phyloP scores from a whole-genome alignment of 768 basidiomycete species.

The Tylopilus felleus region DNA sequence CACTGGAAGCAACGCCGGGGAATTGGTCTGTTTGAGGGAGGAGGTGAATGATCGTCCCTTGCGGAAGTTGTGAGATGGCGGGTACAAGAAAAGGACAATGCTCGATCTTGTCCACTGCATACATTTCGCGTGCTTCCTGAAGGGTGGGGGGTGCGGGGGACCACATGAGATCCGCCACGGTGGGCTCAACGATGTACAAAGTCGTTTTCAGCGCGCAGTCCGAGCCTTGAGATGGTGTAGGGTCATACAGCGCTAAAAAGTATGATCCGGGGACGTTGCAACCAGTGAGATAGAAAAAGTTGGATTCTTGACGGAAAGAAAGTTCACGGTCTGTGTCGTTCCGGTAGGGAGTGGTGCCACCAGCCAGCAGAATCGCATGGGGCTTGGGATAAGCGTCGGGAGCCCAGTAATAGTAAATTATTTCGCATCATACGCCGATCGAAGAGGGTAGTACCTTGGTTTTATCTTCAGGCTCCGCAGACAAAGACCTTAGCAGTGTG shows the following conservation, averaged over 20 bases:
- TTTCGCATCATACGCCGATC: background rate
- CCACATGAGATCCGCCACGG: conserved; percentile 82
- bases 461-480: conserved; percentile 44
- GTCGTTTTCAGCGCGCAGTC: conserved; percentile 42
- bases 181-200: conserved; percentile 77
- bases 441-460: conserved; percentile 43
- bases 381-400: conserved; percentile 39
- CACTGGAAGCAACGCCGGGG: conserved; percentile 8
- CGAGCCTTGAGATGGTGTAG: conserved; percentile 37
- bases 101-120: conserved; percentile 61
- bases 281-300: conserved; percentile 86
- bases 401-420: background rate
- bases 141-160: conserved; percentile 76
- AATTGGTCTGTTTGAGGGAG: conserved; percentile 43
- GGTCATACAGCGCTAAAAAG: conserved; percentile 57
- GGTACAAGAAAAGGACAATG: conserved; percentile 45
- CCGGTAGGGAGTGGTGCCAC: conserved; percentile 58
- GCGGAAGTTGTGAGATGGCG: conserved; percentile 45
- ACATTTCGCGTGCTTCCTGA: conserved; percentile 47
- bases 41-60: conserved; percentile 61
- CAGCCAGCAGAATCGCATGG: conserved; percentile 66
- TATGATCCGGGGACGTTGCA: conserved; percentile 71
- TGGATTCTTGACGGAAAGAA: conserved; percentile 71
- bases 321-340: conserved; percentile 87
- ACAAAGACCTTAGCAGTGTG: conserved; percentile 48